Evolutionary conservation across 2,329 filamentous ascomycete species (phyloP).

Genomic region (Phoma sp.): DNA sequence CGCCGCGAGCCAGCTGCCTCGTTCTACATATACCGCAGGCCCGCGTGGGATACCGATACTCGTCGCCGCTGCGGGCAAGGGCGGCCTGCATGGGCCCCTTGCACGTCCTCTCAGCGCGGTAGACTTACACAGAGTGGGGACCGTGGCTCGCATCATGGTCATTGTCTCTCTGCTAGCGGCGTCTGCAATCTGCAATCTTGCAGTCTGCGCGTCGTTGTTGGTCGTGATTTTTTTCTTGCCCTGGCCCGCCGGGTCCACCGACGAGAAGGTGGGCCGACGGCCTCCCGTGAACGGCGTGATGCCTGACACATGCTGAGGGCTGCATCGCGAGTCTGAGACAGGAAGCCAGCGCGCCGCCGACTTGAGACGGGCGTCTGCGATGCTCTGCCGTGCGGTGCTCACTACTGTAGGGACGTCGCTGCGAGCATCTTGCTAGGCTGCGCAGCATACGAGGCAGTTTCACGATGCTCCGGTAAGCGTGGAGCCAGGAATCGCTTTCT

Average conservation of each 20-base stretch:
- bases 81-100: slow-evolving; percentile 19
- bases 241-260: slow-evolving; percentile 9
- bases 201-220: slow-evolving; percentile 5
- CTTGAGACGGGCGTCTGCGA: too few species aligned
- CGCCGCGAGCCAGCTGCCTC: slow-evolving; percentile 12
- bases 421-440: slow-evolving; percentile 1
- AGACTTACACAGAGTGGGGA: slow-evolving; percentile 15
- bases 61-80: slow-evolving; percentile 26
- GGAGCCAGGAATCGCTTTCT: slow-evolving; percentile 2
- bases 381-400: background rate
- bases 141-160: slow-evolving; percentile 12
- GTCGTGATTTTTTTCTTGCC: slow-evolving; percentile 4
- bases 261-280: slow-evolving; percentile 14
- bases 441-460: slow-evolving; percentile 7
- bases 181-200: slow-evolving; percentile 9
- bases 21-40: slow-evolving; percentile 15
- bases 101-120: background rate
- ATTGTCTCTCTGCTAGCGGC: slow-evolving; percentile 6
- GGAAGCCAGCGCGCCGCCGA: too few species aligned
- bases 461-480: slow-evolving; percentile 6
- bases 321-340: background rate
- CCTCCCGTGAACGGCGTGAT: slow-evolving; percentile 18
- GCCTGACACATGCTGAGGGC: slow-evolving; percentile 8
- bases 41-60: slow-evolving; percentile 15
- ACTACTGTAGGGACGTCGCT: background rate